Percentiles rank a stretch among this genome's conserved stretches.
phyloP scores from a whole-genome alignment of 148 eudicot species.

The Gaultheria prostrata region DNA sequence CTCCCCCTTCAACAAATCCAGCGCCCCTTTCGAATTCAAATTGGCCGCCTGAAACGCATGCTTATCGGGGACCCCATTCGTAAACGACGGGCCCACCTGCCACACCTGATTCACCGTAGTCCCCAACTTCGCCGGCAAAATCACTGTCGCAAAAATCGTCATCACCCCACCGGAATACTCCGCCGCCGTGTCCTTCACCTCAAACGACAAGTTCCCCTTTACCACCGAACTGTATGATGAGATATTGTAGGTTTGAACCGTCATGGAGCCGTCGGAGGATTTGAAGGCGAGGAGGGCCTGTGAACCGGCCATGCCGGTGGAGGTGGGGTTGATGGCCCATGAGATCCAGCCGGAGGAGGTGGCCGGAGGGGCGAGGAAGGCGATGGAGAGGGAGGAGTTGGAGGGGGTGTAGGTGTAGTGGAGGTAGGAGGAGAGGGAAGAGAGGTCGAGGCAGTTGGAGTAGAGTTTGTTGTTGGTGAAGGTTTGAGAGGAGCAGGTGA shows the following conservation, averaged over 20 bases:
- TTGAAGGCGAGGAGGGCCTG: slow-evolving; percentile 56
- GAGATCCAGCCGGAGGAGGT: slow-evolving; percentile 61
- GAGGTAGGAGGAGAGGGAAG: slow-evolving; percentile 43
- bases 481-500: slow-evolving; percentile 52
- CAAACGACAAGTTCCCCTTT: slow-evolving; percentile 23
- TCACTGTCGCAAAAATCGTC: slow-evolving; percentile 42
- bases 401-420: slow-evolving; percentile 56
- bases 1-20: slow-evolving; percentile 52
- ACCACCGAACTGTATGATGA: slow-evolving; percentile 19
- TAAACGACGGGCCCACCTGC: slow-evolving; percentile 64
- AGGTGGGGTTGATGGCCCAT: slow-evolving; percentile 76
- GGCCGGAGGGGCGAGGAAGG: slow-evolving; percentile 56
- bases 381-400: slow-evolving; percentile 47
- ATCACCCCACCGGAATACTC: slow-evolving; percentile 30
- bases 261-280: slow-evolving; percentile 35
- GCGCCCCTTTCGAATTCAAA: slow-evolving; percentile 39
- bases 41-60: slow-evolving; percentile 55
- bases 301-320: slow-evolving; percentile 57
- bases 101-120: slow-evolving; percentile 47
- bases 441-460: slow-evolving; percentile 47
- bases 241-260: slow-evolving; percentile 39
- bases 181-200: slow-evolving; percentile 24
- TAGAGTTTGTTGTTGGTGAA: slow-evolving; percentile 37
- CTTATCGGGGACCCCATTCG: slow-evolving; percentile 36
- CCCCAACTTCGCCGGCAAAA: slow-evolving; percentile 18